A percentile compares a stretch with the other conserved stretches of the same genome.
phyloP scores from a whole-genome alignment of 768 basidiomycete species.

The Cystobasidium onofrii region DNA sequence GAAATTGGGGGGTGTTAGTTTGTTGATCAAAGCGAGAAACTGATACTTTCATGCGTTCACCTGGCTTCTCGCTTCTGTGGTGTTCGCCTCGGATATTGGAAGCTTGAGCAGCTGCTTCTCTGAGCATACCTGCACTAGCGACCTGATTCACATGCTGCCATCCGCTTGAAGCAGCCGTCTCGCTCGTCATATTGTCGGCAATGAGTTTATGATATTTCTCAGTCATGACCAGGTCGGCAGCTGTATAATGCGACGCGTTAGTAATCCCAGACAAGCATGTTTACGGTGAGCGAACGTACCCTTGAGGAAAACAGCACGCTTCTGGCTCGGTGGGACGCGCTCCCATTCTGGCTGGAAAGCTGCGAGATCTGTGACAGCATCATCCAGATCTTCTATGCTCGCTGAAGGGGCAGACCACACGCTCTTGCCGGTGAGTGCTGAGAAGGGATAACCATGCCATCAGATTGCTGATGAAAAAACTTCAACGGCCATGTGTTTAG shows the following conservation, averaged over 20 bases:
- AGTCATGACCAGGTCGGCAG: slow-evolving; percentile 50
- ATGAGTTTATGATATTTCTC: slow-evolving; percentile 49
- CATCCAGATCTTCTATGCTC: neutral
- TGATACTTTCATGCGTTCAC: no score
- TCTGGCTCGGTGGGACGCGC: slow-evolving; percentile 19
- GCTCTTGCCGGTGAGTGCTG: neutral
- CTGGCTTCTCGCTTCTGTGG: slow-evolving; percentile 15
- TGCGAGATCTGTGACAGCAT: neutral
- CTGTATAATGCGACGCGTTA: slow-evolving; percentile 36
- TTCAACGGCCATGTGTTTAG: no score
- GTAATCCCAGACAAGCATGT: neutral
- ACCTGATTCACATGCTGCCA: slow-evolving; percentile 43
- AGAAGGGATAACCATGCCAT: neutral
- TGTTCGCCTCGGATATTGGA: slow-evolving; percentile 49
- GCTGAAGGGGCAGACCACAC: slow-evolving; percentile 1
- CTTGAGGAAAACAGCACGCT: slow-evolving; percentile 51
- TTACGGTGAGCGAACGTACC: neutral
- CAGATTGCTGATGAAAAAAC: neutral
- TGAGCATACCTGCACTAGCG: slow-evolving; percentile 41
- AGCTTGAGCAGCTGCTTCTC: slow-evolving; percentile 45
- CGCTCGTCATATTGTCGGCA: slow-evolving; percentile 45
- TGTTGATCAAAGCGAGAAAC: neutral
- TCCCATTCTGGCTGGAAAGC: slow-evolving; percentile 28
- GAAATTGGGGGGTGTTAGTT: neutral
- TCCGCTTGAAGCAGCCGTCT: slow-evolving; percentile 47